phyloP scores from a whole-genome alignment of 345 rosid genomes.

The Dipteronia dyeriana region DNA sequence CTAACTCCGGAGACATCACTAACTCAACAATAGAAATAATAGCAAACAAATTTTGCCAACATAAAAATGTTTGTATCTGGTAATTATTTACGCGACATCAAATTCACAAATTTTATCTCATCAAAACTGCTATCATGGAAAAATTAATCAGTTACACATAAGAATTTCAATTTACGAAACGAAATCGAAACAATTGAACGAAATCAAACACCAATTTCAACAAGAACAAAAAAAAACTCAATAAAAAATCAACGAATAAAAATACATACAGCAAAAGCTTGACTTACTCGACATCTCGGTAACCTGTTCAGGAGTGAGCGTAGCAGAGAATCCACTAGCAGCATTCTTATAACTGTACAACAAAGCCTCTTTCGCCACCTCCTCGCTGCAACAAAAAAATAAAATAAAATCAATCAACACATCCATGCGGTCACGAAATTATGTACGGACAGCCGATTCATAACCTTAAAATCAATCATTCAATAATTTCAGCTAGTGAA shows the following conservation, averaged over 20 bases:
- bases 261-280: not conserved
- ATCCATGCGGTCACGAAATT: no score
- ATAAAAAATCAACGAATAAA: not conserved
- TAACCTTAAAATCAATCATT: not conserved
- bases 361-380: constrained; percentile 78
- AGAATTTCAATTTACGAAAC: not conserved
- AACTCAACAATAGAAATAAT: not conserved
- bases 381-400: constrained; percentile 46
- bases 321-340: constrained; percentile 90
- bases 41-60: not conserved
- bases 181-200: no score
- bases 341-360: constrained; percentile 77
- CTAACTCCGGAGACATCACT: not conserved
- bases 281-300: constrained; percentile 62
- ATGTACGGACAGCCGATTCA: no score
- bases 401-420: not conserved
- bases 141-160: not conserved
- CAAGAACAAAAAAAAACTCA: not conserved
- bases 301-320: constrained; percentile 80
- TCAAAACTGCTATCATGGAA: not conserved
- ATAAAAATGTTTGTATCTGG: not conserved
- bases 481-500: not conserved
- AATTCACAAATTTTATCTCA: no score
- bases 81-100: no score
- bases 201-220: no score